Evolutionary conservation across 495 filamentous ascomycete genomes (phyloP), one percentile per base, ranked within the genome.

Genomic region (Recurvomyces mirabilis): DNA sequence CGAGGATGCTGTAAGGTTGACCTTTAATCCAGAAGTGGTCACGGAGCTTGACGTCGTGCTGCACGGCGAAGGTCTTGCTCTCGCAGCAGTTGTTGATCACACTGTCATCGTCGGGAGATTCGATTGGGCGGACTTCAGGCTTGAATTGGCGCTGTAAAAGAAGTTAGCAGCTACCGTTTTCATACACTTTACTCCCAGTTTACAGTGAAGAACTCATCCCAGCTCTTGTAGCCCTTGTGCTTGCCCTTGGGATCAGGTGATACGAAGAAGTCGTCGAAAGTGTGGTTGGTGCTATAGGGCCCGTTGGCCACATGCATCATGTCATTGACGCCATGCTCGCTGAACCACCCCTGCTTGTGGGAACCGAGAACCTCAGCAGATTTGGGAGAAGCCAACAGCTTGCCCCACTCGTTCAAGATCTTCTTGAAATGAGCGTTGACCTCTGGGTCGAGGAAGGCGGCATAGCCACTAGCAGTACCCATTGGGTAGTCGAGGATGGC

Each of bases 131-230:
- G 1, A 76, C 65, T 11, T 62, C 61, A 0, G 67, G 59, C 1
- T 64, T 64, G 39, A 83, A 71, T 1, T 65, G 32, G 13, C 82
- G 73, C 37, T 40, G 14, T 25, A 6, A 13, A 11, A n/a, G n/a
- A 29, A 3, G 9, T 11, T 26, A 20, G 24, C 37, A 40, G 37
- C 21, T 15, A 6, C 4, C 3, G 7, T 13, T 25, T 15, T 25
- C 3, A 2, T 40, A n/a, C 5, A 25, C 14, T 24, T 2, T 24
- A 19, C 11, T 12, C 6, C 7, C 5, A 24, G 26, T 23, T 40
- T 21, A 40, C 37, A 0, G 77, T 82, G 63, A 87, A 87, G 64
- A 85, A 87, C 43, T 79, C 67, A 47, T 87, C 80, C 82, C 82
- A 86, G 1, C 78, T 84, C 30, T 65, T 70, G 59, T 68, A 88